A percentile compares a stretch with the other conserved stretches of the same genome.
Conservation (phyloP, 2,329 filamentous ascomycete genomes). For the Xylariales sp. region DNA sequence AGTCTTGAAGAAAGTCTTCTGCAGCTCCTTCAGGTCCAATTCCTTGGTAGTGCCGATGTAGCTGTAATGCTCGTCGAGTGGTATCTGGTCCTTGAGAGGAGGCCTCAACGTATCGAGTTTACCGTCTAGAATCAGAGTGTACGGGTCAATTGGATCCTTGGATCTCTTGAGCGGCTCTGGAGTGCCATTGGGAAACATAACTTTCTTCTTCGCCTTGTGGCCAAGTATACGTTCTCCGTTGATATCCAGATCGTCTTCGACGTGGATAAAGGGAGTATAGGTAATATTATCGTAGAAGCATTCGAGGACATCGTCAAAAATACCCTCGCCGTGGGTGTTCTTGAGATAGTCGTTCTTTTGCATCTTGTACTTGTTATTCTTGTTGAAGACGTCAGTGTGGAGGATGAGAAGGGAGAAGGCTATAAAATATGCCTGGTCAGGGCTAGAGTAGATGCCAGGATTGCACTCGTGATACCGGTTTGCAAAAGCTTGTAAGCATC, state of each 20-base stretch:
- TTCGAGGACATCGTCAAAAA: constrained; percentile 88
- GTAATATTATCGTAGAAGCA: constrained; percentile 99
- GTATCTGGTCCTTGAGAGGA: constrained; percentile 85
- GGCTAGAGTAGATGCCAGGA: constrained; percentile 83
- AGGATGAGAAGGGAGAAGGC: constrained; percentile 94
- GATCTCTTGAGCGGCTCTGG: constrained; percentile 61
- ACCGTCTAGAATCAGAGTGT: constrained; percentile 86
- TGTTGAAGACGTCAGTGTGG: constrained; percentile 99
- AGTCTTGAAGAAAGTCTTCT: constrained; percentile 85
- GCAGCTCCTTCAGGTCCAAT: constrained; percentile 75
- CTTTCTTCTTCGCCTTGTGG: constrained; percentile 67
- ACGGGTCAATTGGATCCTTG: constrained; percentile 90
- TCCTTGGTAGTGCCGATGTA: constrained; percentile 74
- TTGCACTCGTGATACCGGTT: constrained; percentile 98
- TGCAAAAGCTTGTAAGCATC: constrained; percentile 88
- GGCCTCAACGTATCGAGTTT: constrained; percentile 80
- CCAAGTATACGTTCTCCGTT: constrained; percentile 68
- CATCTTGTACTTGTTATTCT: constrained; percentile 99
- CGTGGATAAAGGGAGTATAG: constrained; percentile 97
- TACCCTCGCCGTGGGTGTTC: constrained; percentile 85
- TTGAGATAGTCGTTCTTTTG: constrained; percentile 92
- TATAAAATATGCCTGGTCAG: constrained; percentile 97
- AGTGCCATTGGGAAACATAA: constrained; percentile 61
- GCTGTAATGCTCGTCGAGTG: constrained; percentile 85
- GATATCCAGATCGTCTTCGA: constrained; percentile 84